phyloP scores from a whole-genome alignment of 352 stramenopile species.

The Blastocystis hominis region DNA sequence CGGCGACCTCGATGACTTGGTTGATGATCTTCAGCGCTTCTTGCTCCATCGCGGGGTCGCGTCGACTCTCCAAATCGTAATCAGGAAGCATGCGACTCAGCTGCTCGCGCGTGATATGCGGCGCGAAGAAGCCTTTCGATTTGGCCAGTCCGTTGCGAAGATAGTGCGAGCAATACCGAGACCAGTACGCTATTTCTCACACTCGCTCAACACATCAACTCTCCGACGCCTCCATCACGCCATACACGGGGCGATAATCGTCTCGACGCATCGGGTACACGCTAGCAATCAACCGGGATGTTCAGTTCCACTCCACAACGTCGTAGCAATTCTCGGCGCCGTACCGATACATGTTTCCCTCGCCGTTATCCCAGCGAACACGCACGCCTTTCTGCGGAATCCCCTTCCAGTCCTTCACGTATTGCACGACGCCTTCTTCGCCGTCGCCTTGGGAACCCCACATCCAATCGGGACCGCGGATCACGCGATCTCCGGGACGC shows the following conservation, averaged over 20 bases:
- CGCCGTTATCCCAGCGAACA: conserved; percentile 41
- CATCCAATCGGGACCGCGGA: conserved; percentile 50
- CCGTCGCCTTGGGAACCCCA: conserved; percentile 24
- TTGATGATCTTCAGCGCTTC: conserved; percentile 19
- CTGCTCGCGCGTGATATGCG: conserved; percentile 17
- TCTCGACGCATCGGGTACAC: conserved; percentile 35
- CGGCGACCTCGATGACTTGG: conserved; percentile 39
- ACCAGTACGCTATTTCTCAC: conserved; percentile 47
- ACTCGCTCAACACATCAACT: neutral
- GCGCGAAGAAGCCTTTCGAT: conserved; percentile 35
- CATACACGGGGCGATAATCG: conserved; percentile 31
- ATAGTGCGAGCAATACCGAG: conserved; percentile 43
- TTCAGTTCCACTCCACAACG: conserved; percentile 7
- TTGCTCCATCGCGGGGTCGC: neutral
- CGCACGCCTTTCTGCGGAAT: conserved; percentile 26
- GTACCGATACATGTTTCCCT: conserved; percentile 48
- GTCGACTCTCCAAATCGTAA: conserved; percentile 6
- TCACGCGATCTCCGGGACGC: neutral
- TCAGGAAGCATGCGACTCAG: conserved; percentile 47
- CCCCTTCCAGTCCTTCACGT: conserved; percentile 55
- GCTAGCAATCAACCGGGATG: neutral
- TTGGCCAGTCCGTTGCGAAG: conserved; percentile 6
- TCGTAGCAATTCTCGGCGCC: conserved; percentile 50
- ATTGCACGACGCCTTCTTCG: conserved; percentile 11
- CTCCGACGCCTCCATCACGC: neutral